Evolutionary conservation across 2,329 filamentous ascomycete species (phyloP).

Genomic region (Talaromyces amestolkiae): DNA sequence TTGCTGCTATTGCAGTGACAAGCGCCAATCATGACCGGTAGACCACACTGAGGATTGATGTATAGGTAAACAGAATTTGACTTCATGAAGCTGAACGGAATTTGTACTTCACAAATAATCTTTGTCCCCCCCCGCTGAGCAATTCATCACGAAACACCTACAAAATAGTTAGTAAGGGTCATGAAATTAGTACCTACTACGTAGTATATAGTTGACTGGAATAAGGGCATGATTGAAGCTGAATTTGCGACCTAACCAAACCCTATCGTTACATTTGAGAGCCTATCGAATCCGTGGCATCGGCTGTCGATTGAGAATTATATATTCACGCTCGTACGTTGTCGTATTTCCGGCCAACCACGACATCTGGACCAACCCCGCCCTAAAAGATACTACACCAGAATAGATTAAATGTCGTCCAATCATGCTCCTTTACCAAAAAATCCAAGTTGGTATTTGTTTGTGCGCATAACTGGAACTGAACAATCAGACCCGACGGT

Average conservation of each 20-base stretch:
- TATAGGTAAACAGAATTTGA: fast-evolving
- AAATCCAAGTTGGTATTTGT: neutral
- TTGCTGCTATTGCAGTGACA: slow-evolving; percentile 7
- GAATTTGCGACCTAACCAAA: neutral
- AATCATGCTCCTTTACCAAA: neutral
- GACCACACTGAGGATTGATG: slow-evolving; percentile 8
- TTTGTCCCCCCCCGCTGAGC: neutral
- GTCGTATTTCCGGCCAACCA: neutral
- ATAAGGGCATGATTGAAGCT: no score
- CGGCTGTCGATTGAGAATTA: neutral
- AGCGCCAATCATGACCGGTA: slow-evolving; percentile 6
- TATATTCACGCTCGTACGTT: neutral
- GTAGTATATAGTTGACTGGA: neutral
- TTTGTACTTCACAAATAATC: neutral
- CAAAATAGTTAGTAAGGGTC: neutral
- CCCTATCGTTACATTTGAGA: neutral
- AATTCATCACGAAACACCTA: neutral
- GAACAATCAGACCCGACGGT: neutral
- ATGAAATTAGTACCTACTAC: neutral
- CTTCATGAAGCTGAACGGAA: neutral
- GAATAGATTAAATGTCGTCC: neutral
- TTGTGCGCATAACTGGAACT: neutral
- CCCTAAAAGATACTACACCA: neutral
- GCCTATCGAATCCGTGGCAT: neutral
- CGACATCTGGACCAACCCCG: neutral